A percentile compares a stretch with the other conserved stretches of the same genome.
These are phyloP conservation scores for Thinopyrum elongatum DNA, from an alignment of 176 grass and related monocot genomes.

Conservation along the genomic window DNA sequence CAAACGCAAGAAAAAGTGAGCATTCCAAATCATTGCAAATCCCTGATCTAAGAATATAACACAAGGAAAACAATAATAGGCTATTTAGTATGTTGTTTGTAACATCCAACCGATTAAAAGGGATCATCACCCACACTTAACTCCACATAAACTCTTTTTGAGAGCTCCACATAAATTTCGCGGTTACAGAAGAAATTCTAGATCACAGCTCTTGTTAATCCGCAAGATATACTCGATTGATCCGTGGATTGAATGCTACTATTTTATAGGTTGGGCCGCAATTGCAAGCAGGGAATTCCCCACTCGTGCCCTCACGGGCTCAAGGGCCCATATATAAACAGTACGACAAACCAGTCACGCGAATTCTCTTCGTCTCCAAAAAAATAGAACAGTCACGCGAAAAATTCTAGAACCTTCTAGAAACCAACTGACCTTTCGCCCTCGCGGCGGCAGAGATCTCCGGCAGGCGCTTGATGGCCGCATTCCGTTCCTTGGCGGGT, in stretches of 20 bases:
- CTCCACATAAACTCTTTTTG: no score
- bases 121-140: no score
- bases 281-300: background rate
- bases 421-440: constrained; percentile 48
- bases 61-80: background rate
- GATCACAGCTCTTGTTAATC: no score
- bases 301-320: background rate
- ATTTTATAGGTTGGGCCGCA: background rate
- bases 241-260: background rate
- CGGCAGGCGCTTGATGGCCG: constrained; percentile 53
- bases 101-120: no score
- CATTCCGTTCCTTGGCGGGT: constrained; percentile 43
- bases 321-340: background rate
- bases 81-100: no score
- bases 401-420: background rate
- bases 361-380: background rate
- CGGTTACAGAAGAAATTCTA: background rate
- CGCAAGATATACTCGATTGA: no score
- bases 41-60: background rate
- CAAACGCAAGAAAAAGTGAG: background rate
- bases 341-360: background rate
- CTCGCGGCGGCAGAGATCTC: constrained; percentile 49
- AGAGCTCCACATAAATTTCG: background rate
- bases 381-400: background rate
- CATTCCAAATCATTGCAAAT: background rate